Evolutionary conservation across 768 basidiomycete species (phyloP).

Genomic region (Cytidiella melzeri): DNA sequence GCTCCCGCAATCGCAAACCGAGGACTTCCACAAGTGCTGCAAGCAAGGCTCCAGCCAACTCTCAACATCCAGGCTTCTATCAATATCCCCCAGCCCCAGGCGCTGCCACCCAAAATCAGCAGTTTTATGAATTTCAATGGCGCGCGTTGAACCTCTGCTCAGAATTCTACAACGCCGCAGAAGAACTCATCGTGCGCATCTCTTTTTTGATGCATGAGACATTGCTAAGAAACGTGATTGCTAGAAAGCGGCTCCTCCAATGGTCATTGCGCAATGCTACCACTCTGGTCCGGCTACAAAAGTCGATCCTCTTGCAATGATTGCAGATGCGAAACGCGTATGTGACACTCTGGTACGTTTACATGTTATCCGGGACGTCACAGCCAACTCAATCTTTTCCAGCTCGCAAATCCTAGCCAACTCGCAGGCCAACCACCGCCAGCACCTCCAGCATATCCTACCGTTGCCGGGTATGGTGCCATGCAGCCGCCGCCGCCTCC

Average conservation of each 20-base stretch:
- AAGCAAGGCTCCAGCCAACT: constrained; percentile 25
- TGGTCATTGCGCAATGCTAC: constrained; percentile 78
- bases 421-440: constrained; percentile 57
- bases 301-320: constrained; percentile 68
- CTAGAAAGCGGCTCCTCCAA: constrained; percentile 53
- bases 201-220: constrained; percentile 5
- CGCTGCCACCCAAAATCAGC: constrained; percentile 60
- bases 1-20: constrained; percentile 66
- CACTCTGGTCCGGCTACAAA: constrained; percentile 63
- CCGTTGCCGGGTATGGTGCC: constrained; percentile 17
- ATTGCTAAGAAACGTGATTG: neutral
- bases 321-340: constrained; percentile 69
- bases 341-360: constrained; percentile 66
- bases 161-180: constrained; percentile 81
- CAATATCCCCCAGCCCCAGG: constrained; percentile 39
- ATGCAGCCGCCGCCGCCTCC: constrained; percentile 25
- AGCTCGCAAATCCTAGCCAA: constrained; percentile 74
- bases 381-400: neutral
- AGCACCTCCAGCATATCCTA: constrained; percentile 25
- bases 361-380: constrained; percentile 8
- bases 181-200: constrained; percentile 70
- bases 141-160: constrained; percentile 75
- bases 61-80: constrained; percentile 33
- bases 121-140: constrained; percentile 86
- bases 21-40: constrained; percentile 27